Conservation (phyloP, 257 asterid genomes). For the Cinchona pubescens region DNA sequence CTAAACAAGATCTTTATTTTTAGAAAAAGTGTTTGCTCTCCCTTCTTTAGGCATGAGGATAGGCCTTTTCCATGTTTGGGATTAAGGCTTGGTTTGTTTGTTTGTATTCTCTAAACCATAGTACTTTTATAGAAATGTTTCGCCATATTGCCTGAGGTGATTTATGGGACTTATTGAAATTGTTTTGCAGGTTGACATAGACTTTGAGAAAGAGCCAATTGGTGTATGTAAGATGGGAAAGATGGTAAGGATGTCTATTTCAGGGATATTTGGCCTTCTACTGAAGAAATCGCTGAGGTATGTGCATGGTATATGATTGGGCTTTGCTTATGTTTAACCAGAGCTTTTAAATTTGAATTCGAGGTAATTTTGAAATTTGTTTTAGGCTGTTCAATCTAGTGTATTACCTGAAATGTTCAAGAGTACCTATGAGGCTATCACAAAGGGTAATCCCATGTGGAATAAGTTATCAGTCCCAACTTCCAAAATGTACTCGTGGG, state of each 20-base stretch:
- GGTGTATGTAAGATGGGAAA: slow-evolving; percentile 82
- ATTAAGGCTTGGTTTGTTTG: no score
- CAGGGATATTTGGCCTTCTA: slow-evolving; percentile 91
- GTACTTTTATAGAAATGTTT: background rate
- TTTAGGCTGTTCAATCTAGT: slow-evolving; percentile 81
- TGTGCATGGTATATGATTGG: slow-evolving; percentile 13
- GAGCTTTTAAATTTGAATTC: background rate
- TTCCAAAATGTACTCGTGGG: slow-evolving; percentile 79
- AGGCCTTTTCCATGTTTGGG: background rate
- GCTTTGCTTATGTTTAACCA: slow-evolving; percentile 14
- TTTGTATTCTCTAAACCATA: background rate
- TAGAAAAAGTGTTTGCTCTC: no score
- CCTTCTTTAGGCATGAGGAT: background rate
- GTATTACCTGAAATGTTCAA: slow-evolving; percentile 91
- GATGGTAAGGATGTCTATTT: slow-evolving; percentile 81
- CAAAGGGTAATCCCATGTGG: slow-evolving; percentile 89
- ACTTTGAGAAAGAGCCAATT: slow-evolving; percentile 90
- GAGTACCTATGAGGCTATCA: slow-evolving; percentile 84
- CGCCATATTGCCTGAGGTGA: background rate
- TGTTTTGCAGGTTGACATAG: slow-evolving; percentile 73
- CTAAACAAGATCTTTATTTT: background rate
- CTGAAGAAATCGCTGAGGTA: slow-evolving; percentile 90
- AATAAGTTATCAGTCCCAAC: slow-evolving; percentile 67
- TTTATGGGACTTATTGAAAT: background rate
- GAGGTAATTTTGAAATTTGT: slow-evolving; percentile 11